Conservation (phyloP, 371 early-diverging fungal genomes). For the Mucor racemosus region DNA sequence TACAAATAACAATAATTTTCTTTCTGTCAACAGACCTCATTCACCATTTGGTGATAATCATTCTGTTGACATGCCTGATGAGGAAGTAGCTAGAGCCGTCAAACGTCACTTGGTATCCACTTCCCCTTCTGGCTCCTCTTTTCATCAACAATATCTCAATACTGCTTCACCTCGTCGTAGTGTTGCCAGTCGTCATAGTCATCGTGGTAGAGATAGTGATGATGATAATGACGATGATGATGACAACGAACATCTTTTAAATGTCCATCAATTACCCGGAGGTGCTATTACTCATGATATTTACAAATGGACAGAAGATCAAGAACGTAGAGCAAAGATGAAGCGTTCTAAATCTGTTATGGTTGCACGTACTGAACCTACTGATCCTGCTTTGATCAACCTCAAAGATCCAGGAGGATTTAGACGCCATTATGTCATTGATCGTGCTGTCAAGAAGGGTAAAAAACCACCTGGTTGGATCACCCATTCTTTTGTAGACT, state of each 20-base stretch:
- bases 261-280: constrained; percentile 49
- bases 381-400: constrained; percentile 43
- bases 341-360: constrained; percentile 48
- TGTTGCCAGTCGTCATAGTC: constrained; percentile 9
- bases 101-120: constrained; percentile 48
- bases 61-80: constrained; percentile 43
- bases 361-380: constrained; percentile 28
- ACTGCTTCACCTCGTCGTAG: constrained; percentile 17
- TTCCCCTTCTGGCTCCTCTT: constrained; percentile 30
- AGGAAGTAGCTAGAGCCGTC: constrained; percentile 48
- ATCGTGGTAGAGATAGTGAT: constrained; percentile 10
- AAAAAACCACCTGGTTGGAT: constrained; percentile 68
- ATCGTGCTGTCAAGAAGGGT: constrained; percentile 71
- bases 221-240: constrained; percentile 25
- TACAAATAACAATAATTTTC: constrained; percentile 19
- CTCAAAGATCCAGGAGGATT: constrained; percentile 86
- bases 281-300: constrained; percentile 61
- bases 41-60: constrained; percentile 32
- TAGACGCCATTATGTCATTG: constrained; percentile 82
- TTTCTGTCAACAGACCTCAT: constrained; percentile 17
- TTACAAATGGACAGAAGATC: constrained; percentile 63
- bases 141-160: constrained; percentile 6
- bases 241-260: constrained; percentile 19
- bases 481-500: constrained; percentile 91
- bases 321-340: constrained; percentile 35